These are phyloP conservation scores for Isatis tinctoria DNA, from an alignment of 345 rosid species.

Conservation along the genomic window DNA sequence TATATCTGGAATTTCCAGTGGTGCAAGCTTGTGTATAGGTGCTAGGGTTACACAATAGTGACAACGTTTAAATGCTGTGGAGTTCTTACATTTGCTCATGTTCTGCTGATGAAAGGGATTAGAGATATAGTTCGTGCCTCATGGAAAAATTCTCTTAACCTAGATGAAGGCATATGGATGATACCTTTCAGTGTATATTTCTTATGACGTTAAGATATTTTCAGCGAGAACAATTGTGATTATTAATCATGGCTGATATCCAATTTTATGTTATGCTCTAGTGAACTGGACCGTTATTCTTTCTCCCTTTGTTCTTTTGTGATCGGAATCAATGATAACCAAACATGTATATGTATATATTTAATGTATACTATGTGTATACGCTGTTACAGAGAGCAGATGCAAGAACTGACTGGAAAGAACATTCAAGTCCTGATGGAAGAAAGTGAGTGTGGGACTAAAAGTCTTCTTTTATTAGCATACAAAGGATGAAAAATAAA, in stretches of 20 bases:
- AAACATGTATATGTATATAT: conserved; percentile 2
- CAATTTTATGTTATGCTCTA: not conserved
- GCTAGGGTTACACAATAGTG: not conserved
- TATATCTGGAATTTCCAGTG: not conserved
- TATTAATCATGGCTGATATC: not conserved
- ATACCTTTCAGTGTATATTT: conserved; percentile 1
- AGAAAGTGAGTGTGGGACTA: conserved; percentile 54
- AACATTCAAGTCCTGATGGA: conserved; percentile 86
- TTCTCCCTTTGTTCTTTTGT: conserved; percentile 6
- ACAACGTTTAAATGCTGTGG: conserved; percentile 9
- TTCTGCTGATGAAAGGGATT: conserved; percentile 8
- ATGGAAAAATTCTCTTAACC: not conserved
- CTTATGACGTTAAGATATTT: not conserved
- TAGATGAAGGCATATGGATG: not conserved
- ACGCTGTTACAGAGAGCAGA: conserved; percentile 71
- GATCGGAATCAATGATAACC: conserved; percentile 1
- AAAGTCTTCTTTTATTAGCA: not conserved
- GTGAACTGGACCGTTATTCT: conserved; percentile 12
- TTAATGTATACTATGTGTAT: conserved; percentile 9
- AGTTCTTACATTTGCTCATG: conserved; percentile 11
- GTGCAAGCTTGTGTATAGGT: conserved; percentile 18
- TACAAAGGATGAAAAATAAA: not conserved
- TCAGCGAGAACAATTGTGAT: not conserved
- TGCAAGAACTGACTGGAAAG: conserved; percentile 95
- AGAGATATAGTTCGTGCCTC: conserved; percentile 2